Evolutionary conservation across 345 rosid species (phyloP), one percentile per base, ranked within the genome.

Genomic region (Dimocarpus longan): DNA sequence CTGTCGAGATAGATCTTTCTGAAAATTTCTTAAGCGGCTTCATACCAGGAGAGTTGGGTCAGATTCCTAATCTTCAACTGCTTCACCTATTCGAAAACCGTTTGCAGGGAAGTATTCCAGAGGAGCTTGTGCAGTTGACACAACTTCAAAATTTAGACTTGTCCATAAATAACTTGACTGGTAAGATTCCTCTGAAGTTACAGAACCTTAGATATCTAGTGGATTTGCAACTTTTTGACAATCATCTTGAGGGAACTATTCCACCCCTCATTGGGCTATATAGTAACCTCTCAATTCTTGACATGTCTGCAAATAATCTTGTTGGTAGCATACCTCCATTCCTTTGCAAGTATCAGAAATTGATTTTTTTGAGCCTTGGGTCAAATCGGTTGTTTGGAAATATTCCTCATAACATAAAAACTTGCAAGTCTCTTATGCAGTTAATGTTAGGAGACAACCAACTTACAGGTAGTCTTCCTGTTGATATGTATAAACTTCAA

Each of bases 221-320:
- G 39, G 89, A 92, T 77, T 82, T 93, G 66, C 98, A 92, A 78
- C 93, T 93, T 74, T 93, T 93, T 71, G 91, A 88, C 85, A 90
- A 93, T 87, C 86, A 75, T 56, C 88, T 93, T 22, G 85, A 77
- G 66, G 97, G 97, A 48, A 75, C 79, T 22, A 91, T 93, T 24
- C 98, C 98, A 54, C 93, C 85, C 40, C 87, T 87, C 60, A 81
- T 92, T 50, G 97, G 98, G 60, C 68, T 77, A 70, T 78, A 87
- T 59, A 92, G 90, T 81, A 71, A 80, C 66, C 88, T 93, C 44
- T 80, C 93, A 75, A 87, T 90, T 56, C 88, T 91, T 39, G 97
- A 91, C 83, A 84, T 92, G 71, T 92, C 97, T 44, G 86, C 84
- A 12, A 93, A 93, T 81, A 18, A 67, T 72, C 91, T 93, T 15